Percentiles rank a stretch among this genome's conserved stretches.
These are phyloP conservation scores for Colletotrichum scovillei DNA, from an alignment of 2,329 filamentous ascomycete species.

Conservation along the genomic window DNA sequence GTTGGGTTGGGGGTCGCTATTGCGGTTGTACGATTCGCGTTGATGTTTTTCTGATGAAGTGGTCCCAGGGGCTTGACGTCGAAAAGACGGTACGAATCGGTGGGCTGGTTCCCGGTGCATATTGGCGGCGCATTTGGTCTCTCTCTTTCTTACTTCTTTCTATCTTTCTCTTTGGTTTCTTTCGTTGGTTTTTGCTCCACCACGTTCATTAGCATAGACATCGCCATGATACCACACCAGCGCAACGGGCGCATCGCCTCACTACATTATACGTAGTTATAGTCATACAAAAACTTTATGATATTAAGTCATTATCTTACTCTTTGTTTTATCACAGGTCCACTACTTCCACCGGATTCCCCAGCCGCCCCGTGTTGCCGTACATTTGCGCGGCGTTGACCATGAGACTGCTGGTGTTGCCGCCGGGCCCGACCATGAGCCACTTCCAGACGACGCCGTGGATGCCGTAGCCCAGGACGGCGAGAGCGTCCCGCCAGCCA, in stretches of 20 bases:
- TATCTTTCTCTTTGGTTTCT: not conserved
- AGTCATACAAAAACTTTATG: not conserved
- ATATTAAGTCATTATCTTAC: too few relatives aligned
- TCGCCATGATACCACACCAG: constrained; percentile 35
- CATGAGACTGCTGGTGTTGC: constrained; percentile 62
- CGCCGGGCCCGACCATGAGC: constrained; percentile 64
- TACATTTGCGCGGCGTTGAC: constrained; percentile 69
- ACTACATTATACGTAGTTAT: constrained; percentile 1
- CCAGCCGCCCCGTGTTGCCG: constrained; percentile 61
- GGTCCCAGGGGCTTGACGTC: not conserved
- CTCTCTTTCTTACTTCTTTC: not conserved
- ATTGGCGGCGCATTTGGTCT: constrained; percentile 21
- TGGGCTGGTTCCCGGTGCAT: constrained; percentile 27
- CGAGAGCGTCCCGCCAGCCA: constrained; percentile 58
- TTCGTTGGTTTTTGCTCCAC: not conserved
- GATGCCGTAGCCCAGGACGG: constrained; percentile 57
- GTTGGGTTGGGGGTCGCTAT: constrained; percentile 17
- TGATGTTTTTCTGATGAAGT: constrained; percentile 23
- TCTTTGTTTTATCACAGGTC: constrained; percentile 41
- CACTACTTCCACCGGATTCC: constrained; percentile 52
- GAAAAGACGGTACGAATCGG: not conserved
- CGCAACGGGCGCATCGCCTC: constrained; percentile 33
- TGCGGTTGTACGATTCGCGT: constrained; percentile 7
- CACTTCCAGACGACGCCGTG: constrained; percentile 65
- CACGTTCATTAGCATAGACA: constrained; percentile 35